Percentiles rank a stretch among this genome's conserved stretches.
phyloP scores from a whole-genome alignment of 176 grass and related monocot species.

The Musa acuminata region DNA sequence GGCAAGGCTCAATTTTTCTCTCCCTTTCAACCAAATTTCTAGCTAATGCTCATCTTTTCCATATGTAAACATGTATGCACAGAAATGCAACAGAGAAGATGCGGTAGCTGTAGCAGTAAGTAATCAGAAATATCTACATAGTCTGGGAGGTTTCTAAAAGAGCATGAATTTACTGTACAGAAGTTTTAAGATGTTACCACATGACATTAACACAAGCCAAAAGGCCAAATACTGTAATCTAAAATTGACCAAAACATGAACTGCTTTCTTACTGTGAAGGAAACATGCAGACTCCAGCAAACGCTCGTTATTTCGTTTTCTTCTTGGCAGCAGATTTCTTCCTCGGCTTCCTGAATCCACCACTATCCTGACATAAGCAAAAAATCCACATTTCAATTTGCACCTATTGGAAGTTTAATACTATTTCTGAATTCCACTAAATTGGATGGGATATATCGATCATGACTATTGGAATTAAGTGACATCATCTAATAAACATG shows the following conservation, averaged over 20 bases:
- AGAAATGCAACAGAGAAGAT: too few relatives aligned
- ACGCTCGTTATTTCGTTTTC: conserved; percentile 3
- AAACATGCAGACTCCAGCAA: background rate
- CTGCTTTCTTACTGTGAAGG: background rate
- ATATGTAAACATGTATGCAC: too few relatives aligned
- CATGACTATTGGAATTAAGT: background rate
- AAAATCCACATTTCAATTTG: background rate
- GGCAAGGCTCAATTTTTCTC: too few relatives aligned
- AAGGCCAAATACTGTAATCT: too few relatives aligned
- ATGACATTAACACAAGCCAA: too few relatives aligned
- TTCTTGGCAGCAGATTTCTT: conserved; percentile 35
- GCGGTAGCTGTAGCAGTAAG: too few relatives aligned
- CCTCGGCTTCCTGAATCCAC: conserved; percentile 27
- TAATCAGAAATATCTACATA: too few relatives aligned
- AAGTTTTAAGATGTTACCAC: too few relatives aligned
- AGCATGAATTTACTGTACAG: too few relatives aligned
- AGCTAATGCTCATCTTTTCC: too few relatives aligned
- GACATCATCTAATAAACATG: background rate
- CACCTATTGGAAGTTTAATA: background rate
- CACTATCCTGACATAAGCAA: conserved; percentile 38
- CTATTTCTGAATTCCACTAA: background rate
- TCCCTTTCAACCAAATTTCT: too few relatives aligned
- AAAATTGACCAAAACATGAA: background rate
- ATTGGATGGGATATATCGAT: background rate
- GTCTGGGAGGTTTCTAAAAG: too few relatives aligned